These are phyloP conservation scores for Helotiales sp. DNA, from an alignment of 2,329 filamentous ascomycete species.

Conservation along the genomic window DNA sequence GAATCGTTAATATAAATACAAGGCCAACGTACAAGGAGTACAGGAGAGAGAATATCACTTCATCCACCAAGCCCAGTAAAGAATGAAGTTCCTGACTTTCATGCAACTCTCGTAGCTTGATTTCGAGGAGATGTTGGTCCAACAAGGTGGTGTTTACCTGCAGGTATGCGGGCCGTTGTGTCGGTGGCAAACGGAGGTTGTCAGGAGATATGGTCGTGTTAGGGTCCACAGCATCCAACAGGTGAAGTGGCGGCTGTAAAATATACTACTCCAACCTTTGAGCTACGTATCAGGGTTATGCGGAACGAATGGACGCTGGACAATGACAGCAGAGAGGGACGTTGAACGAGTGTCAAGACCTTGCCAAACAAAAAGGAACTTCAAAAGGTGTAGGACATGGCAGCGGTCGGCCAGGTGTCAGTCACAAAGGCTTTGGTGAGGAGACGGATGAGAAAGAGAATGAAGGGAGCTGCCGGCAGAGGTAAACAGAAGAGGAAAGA, in stretches of 20 bases:
- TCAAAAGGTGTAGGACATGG: conserved; percentile 3
- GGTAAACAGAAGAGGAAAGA: neutral
- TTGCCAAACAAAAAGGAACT: neutral
- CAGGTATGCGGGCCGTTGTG: conserved; percentile 1
- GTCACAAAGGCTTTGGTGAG: neutral
- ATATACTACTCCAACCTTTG: conserved; percentile 3
- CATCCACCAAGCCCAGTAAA: neutral
- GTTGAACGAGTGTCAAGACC: conserved; percentile 7
- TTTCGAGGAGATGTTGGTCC: neutral
- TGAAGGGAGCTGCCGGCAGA: neutral
- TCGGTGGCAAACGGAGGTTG: neutral
- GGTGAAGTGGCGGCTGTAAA: conserved; percentile 3
- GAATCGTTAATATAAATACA: neutral
- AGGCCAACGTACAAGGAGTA: neutral
- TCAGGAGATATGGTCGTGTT: neutral
- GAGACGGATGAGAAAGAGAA: neutral
- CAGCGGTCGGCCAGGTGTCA: neutral
- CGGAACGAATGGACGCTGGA: neutral
- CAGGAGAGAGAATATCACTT: neutral
- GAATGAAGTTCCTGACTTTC: neutral
- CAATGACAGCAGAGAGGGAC: neutral
- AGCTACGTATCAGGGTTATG: conserved; percentile 9
- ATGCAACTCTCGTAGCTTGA: neutral
- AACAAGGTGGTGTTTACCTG: neutral
- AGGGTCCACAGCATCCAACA: conserved; percentile 6